These are phyloP conservation scores for Lophiotrema nucula DNA, from an alignment of 495 filamentous ascomycete genomes.

Conservation along the genomic window DNA sequence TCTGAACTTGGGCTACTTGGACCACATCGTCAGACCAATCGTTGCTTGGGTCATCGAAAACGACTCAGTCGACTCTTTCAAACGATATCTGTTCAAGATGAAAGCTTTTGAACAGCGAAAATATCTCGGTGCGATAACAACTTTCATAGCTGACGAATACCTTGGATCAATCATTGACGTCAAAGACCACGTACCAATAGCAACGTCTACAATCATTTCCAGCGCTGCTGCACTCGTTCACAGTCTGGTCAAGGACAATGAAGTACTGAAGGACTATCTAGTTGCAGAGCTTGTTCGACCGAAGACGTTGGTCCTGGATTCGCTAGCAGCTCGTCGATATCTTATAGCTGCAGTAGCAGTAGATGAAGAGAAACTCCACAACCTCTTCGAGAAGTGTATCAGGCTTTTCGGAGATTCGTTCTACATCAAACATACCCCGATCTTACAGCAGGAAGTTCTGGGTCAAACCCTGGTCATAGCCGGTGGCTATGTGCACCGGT, in stretches of 20 bases:
- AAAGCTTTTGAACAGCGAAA: constrained; percentile 27
- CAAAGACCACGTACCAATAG: constrained; percentile 32
- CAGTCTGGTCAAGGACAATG: constrained; percentile 39
- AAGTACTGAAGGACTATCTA: constrained; percentile 52
- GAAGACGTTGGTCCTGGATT: constrained; percentile 42
- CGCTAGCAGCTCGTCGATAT: constrained; percentile 62
- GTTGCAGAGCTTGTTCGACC: constrained; percentile 31
- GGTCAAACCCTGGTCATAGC: constrained; percentile 75
- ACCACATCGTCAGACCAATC: constrained; percentile 14
- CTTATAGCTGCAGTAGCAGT: constrained; percentile 60
- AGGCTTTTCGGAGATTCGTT: constrained; percentile 78
- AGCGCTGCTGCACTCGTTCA: constrained; percentile 50
- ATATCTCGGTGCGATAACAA: constrained; percentile 50
- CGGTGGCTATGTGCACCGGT: constrained; percentile 71
- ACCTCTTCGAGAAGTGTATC: constrained; percentile 64
- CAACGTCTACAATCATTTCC: constrained; percentile 40
- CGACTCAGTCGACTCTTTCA: background rate
- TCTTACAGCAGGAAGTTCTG: constrained; percentile 66
- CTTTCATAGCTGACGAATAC: constrained; percentile 57
- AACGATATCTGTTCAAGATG: constrained; percentile 17
- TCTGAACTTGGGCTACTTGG: constrained; percentile 66
- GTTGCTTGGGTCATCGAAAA: background rate
- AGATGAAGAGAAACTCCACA: constrained; percentile 55
- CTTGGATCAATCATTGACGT: constrained; percentile 38
- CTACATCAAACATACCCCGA: constrained; percentile 79